Evolutionary conservation across 2,329 filamentous ascomycete species (phyloP).

Genomic region (Colletotrichum sp.): DNA sequence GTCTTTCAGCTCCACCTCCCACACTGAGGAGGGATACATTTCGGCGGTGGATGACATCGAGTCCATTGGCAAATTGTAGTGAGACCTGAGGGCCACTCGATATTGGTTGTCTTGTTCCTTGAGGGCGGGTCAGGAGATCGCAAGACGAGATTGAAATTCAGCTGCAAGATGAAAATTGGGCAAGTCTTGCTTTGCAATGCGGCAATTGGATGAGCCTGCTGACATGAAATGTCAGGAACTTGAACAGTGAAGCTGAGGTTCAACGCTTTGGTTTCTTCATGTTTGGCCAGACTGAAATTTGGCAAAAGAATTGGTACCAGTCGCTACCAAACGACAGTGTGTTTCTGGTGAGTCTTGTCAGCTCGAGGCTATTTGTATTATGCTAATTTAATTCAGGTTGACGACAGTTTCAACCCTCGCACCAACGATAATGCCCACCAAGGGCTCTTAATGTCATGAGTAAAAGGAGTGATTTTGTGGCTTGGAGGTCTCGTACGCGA

Average conservation of each 20-base stretch:
- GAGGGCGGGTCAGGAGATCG: not conserved
- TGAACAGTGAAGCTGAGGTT: not conserved
- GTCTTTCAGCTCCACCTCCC: not conserved
- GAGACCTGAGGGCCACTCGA: not conserved
- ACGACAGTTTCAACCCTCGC: not conserved
- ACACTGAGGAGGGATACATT: not conserved
- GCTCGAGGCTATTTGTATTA: not conserved
- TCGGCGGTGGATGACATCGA: not conserved
- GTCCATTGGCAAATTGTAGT: not conserved
- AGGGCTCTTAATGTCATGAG: constrained; percentile 2
- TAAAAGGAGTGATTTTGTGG: not conserved
- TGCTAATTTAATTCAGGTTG: not conserved
- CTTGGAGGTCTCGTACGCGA: constrained; percentile 7
- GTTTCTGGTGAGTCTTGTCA: not conserved
- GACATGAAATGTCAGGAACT: not conserved
- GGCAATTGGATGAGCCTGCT: not conserved
- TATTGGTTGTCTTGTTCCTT: not conserved
- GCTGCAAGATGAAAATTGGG: not conserved
- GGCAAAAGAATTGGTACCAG: not conserved
- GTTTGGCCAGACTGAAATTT: not conserved
- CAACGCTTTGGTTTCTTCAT: not conserved
- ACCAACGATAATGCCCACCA: not conserved
- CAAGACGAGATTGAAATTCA: not conserved
- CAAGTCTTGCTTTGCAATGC: not conserved
- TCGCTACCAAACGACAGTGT: not conserved